These are phyloP conservation scores for Boletus sp. DNA, from an alignment of 1,284 basidiomycete genomes.

Conservation along the genomic window DNA sequence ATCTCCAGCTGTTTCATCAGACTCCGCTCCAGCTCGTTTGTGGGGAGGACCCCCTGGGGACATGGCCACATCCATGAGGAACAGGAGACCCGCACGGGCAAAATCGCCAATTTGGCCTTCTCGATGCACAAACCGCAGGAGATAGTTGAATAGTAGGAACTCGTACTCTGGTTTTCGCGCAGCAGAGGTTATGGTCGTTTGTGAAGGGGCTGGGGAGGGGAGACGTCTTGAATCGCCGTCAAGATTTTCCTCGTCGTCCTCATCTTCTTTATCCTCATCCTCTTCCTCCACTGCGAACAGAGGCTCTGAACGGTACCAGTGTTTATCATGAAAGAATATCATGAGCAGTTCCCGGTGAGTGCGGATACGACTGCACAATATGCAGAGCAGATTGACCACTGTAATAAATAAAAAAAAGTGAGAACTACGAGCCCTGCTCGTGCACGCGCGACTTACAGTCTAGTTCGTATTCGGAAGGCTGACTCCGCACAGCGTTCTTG, in stretches of 20 bases:
- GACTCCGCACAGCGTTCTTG: slow-evolving; percentile 57
- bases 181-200: slow-evolving; percentile 53
- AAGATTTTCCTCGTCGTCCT: slow-evolving; percentile 39
- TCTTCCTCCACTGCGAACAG: slow-evolving; percentile 67
- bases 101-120: slow-evolving; percentile 94
- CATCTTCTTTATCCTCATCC: slow-evolving; percentile 53
- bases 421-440: not conserved
- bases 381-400: slow-evolving; percentile 90
- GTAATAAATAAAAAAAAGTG: slow-evolving; percentile 11
- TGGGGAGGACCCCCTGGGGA: slow-evolving; percentile 56
- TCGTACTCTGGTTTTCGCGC: slow-evolving; percentile 83
- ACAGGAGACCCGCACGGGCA: slow-evolving; percentile 86
- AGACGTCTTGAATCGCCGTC: slow-evolving; percentile 33
- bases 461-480: slow-evolving; percentile 81
- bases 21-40: slow-evolving; percentile 30
- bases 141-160: slow-evolving; percentile 92
- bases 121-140: slow-evolving; percentile 91
- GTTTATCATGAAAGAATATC: slow-evolving; percentile 94
- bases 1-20: slow-evolving; percentile 42
- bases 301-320: slow-evolving; percentile 72
- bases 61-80: slow-evolving; percentile 94
- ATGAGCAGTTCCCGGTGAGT: slow-evolving; percentile 87
- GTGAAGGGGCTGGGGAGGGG: slow-evolving; percentile 57
- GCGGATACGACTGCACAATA: slow-evolving; percentile 84
- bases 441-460: slow-evolving; percentile 55